These are phyloP conservation scores for Pythium chondricola DNA, from an alignment of 352 stramenopile genomes.

Conservation along the genomic window DNA sequence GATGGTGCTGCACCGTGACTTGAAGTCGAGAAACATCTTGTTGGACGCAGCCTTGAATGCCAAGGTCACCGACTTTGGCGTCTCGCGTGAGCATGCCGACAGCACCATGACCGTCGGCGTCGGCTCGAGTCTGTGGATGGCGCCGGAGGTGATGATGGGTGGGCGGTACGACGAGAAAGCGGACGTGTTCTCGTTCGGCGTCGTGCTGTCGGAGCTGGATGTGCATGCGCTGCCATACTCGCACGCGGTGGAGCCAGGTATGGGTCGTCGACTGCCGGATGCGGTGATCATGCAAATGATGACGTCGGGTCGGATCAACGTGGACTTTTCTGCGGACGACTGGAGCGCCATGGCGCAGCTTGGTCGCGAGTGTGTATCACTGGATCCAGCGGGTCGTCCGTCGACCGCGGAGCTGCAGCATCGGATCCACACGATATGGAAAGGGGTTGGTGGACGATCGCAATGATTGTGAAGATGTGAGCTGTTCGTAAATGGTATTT, in stretches of 20 bases:
- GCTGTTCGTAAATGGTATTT: too few relatives aligned
- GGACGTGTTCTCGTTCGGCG: constrained; percentile 26
- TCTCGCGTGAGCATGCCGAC: constrained; percentile 10
- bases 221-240: constrained; percentile 20
- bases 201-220: constrained; percentile 26
- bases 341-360: constrained; percentile 9
- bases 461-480: too few relatives aligned
- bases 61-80: constrained; percentile 29
- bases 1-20: constrained; percentile 15
- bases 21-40: constrained; percentile 20
- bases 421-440: constrained; percentile 9
- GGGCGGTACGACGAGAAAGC: constrained; percentile 22
- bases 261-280: constrained; percentile 9
- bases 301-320: constrained; percentile 11
- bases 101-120: constrained; percentile 10
- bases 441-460: too few relatives aligned
- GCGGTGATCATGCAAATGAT: constrained; percentile 8
- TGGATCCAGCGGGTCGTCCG: constrained; percentile 10
- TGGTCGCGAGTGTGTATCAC: constrained; percentile 7
- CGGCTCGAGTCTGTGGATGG: constrained; percentile 24
- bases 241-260: constrained; percentile 5
- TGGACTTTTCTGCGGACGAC: constrained; percentile 6
- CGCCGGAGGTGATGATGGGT: constrained; percentile 26
- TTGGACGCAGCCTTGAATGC: constrained; percentile 17
- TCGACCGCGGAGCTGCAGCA: constrained; percentile 10